Evolutionary conservation across 768 basidiomycete species (phyloP).

Genomic region (Lentinula edodes): DNA sequence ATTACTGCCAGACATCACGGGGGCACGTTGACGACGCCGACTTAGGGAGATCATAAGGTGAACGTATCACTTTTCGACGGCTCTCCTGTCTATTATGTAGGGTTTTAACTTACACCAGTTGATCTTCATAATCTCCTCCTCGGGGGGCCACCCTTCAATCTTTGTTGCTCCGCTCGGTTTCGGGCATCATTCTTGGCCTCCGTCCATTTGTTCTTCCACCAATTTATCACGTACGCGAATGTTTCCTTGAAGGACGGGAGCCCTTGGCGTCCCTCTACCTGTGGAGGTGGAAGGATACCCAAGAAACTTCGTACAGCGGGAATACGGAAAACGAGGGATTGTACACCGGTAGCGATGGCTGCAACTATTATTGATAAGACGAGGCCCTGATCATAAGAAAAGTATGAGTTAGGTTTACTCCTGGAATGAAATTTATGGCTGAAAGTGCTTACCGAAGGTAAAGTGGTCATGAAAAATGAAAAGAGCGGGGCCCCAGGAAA

Average conservation of each 20-base stretch:
- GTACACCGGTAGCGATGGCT: slow-evolving; percentile 26
- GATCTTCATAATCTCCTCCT: neutral
- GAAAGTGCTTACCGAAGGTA: slow-evolving; percentile 57
- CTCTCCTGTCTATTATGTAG: neutral
- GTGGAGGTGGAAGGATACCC: slow-evolving; percentile 7
- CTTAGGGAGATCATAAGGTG: neutral
- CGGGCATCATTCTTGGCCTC: neutral
- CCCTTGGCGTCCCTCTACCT: neutral
- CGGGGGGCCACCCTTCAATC: neutral
- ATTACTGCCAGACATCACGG: no score
- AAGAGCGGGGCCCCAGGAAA: slow-evolving; percentile 38
- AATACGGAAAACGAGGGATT: slow-evolving; percentile 28
- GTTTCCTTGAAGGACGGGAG: slow-evolving; percentile 3
- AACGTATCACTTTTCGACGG: neutral
- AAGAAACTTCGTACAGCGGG: slow-evolving; percentile 18
- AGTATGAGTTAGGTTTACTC: neutral
- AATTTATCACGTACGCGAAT: neutral
- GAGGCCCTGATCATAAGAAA: slow-evolving; percentile 1
- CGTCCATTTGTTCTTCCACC: neutral
- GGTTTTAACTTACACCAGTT: neutral
- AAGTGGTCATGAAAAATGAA: slow-evolving; percentile 41
- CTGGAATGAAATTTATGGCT: neutral
- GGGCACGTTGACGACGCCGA: no score
- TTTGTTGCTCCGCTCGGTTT: neutral
- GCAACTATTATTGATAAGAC: slow-evolving; percentile 5